These are phyloP conservation scores for Hibiscus trionum DNA, from an alignment of 345 rosid genomes.

Conservation along the genomic window DNA sequence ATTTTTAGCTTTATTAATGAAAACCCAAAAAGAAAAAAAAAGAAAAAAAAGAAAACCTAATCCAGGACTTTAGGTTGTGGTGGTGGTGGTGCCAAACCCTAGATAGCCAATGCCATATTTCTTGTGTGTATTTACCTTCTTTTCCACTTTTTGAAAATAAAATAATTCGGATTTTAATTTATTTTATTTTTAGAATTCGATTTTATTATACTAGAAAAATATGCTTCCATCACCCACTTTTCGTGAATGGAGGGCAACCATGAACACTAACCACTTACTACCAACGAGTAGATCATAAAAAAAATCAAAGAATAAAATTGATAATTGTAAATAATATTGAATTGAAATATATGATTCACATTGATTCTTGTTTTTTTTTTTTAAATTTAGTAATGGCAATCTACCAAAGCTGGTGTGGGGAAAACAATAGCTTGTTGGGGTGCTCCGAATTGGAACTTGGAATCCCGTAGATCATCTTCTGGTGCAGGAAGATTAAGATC, in stretches of 20 bases:
- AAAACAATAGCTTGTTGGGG: slow-evolving; percentile 38
- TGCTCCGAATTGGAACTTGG: slow-evolving; percentile 60
- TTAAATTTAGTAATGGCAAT: slow-evolving; percentile 72
- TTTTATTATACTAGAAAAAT: slow-evolving; percentile 19
- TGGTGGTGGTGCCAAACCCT: slow-evolving; percentile 54
- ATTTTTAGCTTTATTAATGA: slow-evolving; percentile 4
- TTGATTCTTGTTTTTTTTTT: slow-evolving; percentile 28
- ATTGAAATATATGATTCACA: slow-evolving; percentile 19
- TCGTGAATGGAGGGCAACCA: slow-evolving; percentile 91
- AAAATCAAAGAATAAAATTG: slow-evolving; percentile 24
- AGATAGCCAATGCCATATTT: slow-evolving; percentile 19
- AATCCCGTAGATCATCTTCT: slow-evolving; percentile 52
- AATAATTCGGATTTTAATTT: neutral
- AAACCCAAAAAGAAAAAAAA: neutral
- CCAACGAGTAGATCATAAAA: slow-evolving; percentile 46
- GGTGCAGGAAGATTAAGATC: slow-evolving; percentile 98
- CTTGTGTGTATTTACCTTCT: slow-evolving; percentile 3
- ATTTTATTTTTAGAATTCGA: neutral
- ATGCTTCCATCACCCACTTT: slow-evolving; percentile 70
- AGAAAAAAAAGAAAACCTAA: slow-evolving; percentile 43
- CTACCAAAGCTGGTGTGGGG: slow-evolving; percentile 72
- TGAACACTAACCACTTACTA: slow-evolving; percentile 72
- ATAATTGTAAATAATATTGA: slow-evolving; percentile 4
- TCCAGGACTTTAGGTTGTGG: slow-evolving; percentile 68
- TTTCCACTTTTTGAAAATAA: neutral